Base-by-base conservation (phyloP, 1,139 yeast species). In the Zhuliangozyma parablackwelliae region DNA sequence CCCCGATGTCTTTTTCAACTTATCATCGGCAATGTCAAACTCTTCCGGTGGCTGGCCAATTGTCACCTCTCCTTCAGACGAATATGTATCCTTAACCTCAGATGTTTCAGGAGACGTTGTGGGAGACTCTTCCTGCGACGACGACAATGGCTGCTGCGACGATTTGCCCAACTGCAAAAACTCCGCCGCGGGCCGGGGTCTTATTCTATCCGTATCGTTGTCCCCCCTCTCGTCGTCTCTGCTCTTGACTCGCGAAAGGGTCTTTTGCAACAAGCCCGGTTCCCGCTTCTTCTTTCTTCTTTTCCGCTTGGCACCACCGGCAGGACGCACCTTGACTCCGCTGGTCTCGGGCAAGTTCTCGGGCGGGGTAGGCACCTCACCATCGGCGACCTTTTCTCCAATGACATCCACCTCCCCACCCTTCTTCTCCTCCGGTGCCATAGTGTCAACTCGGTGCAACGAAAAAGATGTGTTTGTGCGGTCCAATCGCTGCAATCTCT, bases 401-500 rank as follows among this genome's bases (percentile, higher is more conserved):
- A 3, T 16, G 44, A 27, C 45, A 34, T 5, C 36, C 38, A 2
- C 36, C 42, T 12, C 24, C 24, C 10, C 24, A 23, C 5, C 24
- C 24, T 45, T 50, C 10, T 46, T 44, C 3, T 54, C 57, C 7
- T 44, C 41, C n/a, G 53, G 46, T 9, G 50, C 76, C 47, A 67
- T 68, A 29, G 95, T 84, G 52, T 87, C 96, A 33, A 86, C 76
- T 53, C 95, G 74, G 45, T 82, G 90, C 41, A 89, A 73, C 1
- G 96, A 87, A 49, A 86, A 80, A 1, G 95, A 80, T 21, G 89
- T 75, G 1, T 87, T 82, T 9, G 77, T 69, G 41, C 74, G 75
- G 45, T 84, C 94, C 59, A 87, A 67, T 30, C 83, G 76, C 30
- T 95, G 96, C 45, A 92, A 71, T 58, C 98, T 80, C 34, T 82